These are phyloP conservation scores for Mortierella sp. DNA, from an alignment of 371 early-diverging fungal species.

Conservation along the genomic window DNA sequence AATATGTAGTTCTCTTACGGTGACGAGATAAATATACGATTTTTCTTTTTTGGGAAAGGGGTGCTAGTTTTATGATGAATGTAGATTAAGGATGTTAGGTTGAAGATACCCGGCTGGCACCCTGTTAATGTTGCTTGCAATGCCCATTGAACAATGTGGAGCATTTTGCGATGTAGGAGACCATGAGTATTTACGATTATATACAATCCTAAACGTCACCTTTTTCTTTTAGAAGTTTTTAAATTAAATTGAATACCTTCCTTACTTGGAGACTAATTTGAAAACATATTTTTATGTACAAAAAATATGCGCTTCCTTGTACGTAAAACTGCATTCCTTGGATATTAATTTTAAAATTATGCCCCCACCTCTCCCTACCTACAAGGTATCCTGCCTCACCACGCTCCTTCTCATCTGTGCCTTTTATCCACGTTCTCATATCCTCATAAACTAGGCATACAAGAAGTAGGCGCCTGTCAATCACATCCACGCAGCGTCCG, in stretches of 20 bases:
- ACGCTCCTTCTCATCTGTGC: neutral
- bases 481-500: conserved; percentile 49
- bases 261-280: too few species aligned
- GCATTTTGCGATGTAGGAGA: neutral
- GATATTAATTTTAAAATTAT: too few species aligned
- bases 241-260: too few species aligned
- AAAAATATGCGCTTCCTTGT: too few species aligned
- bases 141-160: neutral
- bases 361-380: conserved; percentile 49
- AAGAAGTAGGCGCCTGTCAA: conserved; percentile 45
- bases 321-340: too few species aligned
- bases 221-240: too few species aligned
- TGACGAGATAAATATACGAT: neutral
- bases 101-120: neutral
- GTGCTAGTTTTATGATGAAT: neutral
- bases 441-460: neutral
- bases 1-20: neutral
- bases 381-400: conserved; percentile 38
- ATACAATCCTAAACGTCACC: neutral
- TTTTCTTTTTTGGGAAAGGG: neutral
- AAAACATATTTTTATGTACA: too few species aligned
- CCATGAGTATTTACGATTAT: neutral
- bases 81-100: neutral
- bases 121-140: neutral
- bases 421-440: neutral